Conservation (phyloP, 108 stramenopile genomes). For the Cyclotella cryptica region DNA sequence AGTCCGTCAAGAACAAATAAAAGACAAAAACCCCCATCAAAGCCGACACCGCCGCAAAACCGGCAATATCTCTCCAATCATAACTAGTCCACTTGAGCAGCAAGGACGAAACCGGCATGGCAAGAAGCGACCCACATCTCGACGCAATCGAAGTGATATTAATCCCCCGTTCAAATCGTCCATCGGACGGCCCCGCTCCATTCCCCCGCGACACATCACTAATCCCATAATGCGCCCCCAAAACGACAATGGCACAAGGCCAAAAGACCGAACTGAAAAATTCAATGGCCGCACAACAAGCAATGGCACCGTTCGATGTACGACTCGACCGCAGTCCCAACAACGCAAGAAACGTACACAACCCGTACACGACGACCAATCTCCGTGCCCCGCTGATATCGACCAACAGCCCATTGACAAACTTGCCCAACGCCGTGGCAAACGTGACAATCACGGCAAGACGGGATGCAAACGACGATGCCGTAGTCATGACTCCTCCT, state of each 20-base stretch:
- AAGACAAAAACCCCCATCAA: conserved; percentile 58
- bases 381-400: conserved; percentile 81
- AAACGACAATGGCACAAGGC: conserved; percentile 73
- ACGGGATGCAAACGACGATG: conserved; percentile 65
- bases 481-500: conserved; percentile 11
- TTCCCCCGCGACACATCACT: conserved; percentile 27
- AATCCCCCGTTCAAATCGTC: conserved; percentile 76
- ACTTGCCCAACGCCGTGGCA: conserved; percentile 78
- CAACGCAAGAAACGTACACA: conserved; percentile 57
- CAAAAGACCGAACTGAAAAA: conserved; percentile 79
- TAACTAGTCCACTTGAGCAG: conserved; percentile 58
- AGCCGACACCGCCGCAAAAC: conserved; percentile 59
- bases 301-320: conserved; percentile 48
- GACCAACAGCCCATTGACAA: conserved; percentile 74
- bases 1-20: conserved; percentile 67
- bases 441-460: conserved; percentile 71
- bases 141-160: conserved; percentile 75
- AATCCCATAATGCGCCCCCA: conserved; percentile 75
- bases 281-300: conserved; percentile 75
- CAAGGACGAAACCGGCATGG: conserved; percentile 65
- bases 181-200: conserved; percentile 29
- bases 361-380: conserved; percentile 56
- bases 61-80: conserved; percentile 68
- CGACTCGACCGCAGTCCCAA: conserved; percentile 55
- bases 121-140: conserved; percentile 72